phyloP scores from a whole-genome alignment of 768 basidiomycete species.

The Podaxis sp. region DNA sequence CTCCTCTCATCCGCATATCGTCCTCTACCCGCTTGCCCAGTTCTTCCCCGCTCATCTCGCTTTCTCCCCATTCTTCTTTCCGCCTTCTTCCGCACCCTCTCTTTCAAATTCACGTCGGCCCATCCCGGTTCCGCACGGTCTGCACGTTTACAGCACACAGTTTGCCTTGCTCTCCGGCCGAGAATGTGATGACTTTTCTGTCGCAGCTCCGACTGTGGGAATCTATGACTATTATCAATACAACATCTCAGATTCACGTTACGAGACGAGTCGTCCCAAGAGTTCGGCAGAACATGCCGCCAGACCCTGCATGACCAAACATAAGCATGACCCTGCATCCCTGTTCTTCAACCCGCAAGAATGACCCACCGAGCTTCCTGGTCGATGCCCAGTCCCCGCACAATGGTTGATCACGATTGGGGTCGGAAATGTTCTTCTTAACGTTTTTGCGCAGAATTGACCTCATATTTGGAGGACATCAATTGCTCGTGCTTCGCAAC shows the following conservation, averaged over 20 bases:
- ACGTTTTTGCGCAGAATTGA: background rate
- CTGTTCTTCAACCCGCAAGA: background rate
- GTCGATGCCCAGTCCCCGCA: background rate
- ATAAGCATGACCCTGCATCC: background rate
- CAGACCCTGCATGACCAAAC: conserved; percentile 13
- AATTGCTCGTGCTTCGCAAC: background rate
- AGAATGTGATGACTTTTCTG: conserved; percentile 18
- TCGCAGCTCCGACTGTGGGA: conserved; percentile 17
- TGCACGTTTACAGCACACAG: background rate
- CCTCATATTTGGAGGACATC: background rate
- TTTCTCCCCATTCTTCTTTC: conserved; percentile 4
- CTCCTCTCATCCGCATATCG: conserved; percentile 17
- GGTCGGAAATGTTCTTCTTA: background rate
- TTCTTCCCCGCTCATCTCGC: conserved; percentile 7
- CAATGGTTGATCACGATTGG: background rate
- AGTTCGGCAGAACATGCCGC: conserved; percentile 10
- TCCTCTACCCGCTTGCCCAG: conserved; percentile 11
- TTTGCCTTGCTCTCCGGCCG: conserved; percentile 10
- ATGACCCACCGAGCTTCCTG: background rate
- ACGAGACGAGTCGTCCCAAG: conserved; percentile 6
- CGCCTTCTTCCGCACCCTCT: conserved; percentile 4
- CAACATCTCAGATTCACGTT: conserved; percentile 16
- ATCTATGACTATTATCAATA: conserved; percentile 11
- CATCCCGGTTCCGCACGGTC: conserved; percentile 1
- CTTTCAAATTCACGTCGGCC: background rate